Conservation (phyloP, 129 eudicot species). For the Chrysanthemum makinoi region DNA sequence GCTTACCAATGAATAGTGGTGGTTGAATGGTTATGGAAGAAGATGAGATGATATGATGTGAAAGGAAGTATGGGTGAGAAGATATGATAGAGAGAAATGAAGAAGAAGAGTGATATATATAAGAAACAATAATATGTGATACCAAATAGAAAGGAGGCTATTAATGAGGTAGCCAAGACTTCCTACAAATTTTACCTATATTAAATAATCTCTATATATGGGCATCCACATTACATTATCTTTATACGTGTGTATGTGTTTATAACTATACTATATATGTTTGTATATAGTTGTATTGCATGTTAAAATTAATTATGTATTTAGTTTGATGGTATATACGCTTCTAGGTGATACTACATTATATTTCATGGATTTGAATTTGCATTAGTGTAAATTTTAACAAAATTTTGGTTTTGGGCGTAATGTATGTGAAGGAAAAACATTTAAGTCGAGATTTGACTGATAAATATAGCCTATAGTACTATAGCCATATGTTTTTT, state of each 20-base stretch:
- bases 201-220: not conserved
- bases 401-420: not conserved
- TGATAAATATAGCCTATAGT: too few species aligned
- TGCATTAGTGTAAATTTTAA: not conserved
- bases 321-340: not conserved
- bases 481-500: too few species aligned
- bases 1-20: constrained; percentile 17
- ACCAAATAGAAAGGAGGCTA: constrained; percentile 42
- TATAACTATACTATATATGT: too few species aligned
- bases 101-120: constrained; percentile 27
- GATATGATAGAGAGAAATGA: constrained; percentile 25
- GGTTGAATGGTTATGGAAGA: constrained; percentile 19
- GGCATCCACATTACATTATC: not conserved
- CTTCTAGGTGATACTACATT: not conserved
- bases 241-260: too few species aligned
- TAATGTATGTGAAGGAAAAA: not conserved
- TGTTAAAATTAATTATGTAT: not conserved
- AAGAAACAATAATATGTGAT: constrained; percentile 30
- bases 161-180: constrained; percentile 45
- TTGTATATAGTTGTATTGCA: not conserved
- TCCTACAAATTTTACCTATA: constrained; percentile 17
- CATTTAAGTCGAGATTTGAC: not conserved
- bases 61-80: constrained; percentile 18
- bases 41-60: not conserved
- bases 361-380: not conserved